Evolutionary conservation across 208 protist genomes (phyloP), one percentile per base, ranked within the genome.

Genomic region (Trypanosoma cruzi): DNA sequence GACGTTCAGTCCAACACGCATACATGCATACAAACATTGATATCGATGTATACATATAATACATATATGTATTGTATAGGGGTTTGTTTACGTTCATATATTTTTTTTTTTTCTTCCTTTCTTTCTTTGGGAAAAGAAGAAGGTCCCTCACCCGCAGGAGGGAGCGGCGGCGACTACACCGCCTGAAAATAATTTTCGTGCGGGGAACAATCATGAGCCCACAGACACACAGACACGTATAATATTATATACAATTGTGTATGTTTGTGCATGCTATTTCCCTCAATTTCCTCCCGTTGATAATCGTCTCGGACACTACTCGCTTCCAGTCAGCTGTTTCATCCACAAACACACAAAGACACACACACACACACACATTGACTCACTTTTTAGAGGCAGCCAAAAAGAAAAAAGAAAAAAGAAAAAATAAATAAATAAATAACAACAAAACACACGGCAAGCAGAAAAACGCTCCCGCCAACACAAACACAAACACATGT

Each of bases 381-480:
- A 34, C 20, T 29, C 34, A 60, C 2, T 5, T 60, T 22, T 22
- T 36, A 26, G 24, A 60, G 22, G 28, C 32, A 49, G 13, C 16
- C 22, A 37, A 24, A 34, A 37, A 49, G 22, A 20, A 37, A 65
- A 63, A 48, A 48, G 20, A 34, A 40, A 46, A 63, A 46, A 63
- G n/a, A 49, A 46, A 63, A 63, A 48, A 26, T 8, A 32, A 26
- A 42, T 49, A 63, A 10, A 63, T 16, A 3, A 63, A 63, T 32
- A 50, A 75, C 13, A 71, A 56, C 1, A 72, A 53, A 20, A 72
- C 40, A 4, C 18, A 44, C 40, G 8, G 8, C 40, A 44, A 44
- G 8, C 40, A 44, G 8, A 44, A 14, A 7, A 44, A 20, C 40
- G 18, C 8, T 16, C 40, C 18, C 18, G 40, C 18, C 4, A 44